These are phyloP conservation scores for Rhodotorula sp. DNA, from an alignment of 1,284 basidiomycete species.

Conservation along the genomic window DNA sequence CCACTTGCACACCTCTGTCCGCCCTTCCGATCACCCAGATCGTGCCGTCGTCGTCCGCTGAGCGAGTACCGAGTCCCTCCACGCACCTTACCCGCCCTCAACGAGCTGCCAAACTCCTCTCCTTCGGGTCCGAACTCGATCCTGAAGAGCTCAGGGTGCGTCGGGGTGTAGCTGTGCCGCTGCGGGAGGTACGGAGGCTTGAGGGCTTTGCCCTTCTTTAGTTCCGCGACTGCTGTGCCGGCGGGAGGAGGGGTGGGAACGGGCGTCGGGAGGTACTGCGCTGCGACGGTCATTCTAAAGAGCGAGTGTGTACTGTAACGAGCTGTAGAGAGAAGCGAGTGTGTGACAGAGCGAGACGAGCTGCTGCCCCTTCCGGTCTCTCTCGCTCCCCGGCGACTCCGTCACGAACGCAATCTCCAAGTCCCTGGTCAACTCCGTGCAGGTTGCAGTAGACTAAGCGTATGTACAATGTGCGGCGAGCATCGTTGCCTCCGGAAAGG, in stretches of 20 bases:
- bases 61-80: too few relatives aligned
- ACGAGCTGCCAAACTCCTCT: conserved; percentile 33
- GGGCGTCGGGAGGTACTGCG: conserved; percentile 11
- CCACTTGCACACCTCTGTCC: background rate
- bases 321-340: too few relatives aligned
- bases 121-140: conserved; percentile 38
- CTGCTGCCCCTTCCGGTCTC: too few relatives aligned
- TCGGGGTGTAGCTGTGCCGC: conserved; percentile 29
- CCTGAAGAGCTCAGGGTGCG: conserved; percentile 27
- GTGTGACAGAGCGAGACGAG: background rate
- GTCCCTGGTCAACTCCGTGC: too few relatives aligned
- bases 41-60: background rate
- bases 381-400: too few relatives aligned
- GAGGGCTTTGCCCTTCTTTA: conserved; percentile 10
- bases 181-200: conserved; percentile 37
- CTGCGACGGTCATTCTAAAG: background rate
- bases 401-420: too few relatives aligned
- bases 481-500: background rate
- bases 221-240: background rate
- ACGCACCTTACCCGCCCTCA: conserved; percentile 32
- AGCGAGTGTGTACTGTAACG: too few relatives aligned
- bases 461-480: too few relatives aligned
- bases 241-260: conserved; percentile 10
- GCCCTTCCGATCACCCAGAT: background rate
- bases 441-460: too few relatives aligned